Conservation (phyloP, 208 protist genomes). For the Endotrypanum monterogeii region DNA sequence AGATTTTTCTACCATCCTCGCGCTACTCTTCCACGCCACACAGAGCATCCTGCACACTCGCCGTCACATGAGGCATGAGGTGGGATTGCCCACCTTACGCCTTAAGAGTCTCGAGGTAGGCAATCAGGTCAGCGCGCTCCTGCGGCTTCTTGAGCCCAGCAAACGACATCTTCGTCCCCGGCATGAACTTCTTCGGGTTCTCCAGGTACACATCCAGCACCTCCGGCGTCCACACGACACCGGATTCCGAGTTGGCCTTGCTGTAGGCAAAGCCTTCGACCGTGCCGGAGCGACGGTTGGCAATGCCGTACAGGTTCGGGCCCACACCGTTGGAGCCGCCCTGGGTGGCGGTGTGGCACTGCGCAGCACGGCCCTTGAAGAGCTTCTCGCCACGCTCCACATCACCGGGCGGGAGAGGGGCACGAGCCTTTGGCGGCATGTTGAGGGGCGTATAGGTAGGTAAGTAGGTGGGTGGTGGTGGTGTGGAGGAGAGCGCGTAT, state of each 20-base stretch:
- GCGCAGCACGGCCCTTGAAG: constrained; percentile 93
- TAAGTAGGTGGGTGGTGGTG: not conserved
- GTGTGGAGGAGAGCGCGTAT: not conserved
- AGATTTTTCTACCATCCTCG: too few relatives aligned
- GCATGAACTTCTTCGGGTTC: constrained; percentile 98
- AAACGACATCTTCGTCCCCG: constrained; percentile 98
- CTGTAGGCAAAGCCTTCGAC: constrained; percentile 95
- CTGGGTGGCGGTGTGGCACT: constrained; percentile 92
- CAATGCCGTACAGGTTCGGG: constrained; percentile 92
- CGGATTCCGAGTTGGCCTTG: constrained; percentile 93
- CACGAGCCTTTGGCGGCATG: constrained; percentile 75
- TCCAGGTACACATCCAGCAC: constrained; percentile 95
- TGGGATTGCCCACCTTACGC: too few relatives aligned
- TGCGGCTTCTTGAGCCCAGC: constrained; percentile 94
- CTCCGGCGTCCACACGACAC: constrained; percentile 93
- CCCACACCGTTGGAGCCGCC: constrained; percentile 93
- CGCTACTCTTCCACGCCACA: too few relatives aligned
- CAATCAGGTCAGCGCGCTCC: constrained; percentile 95
- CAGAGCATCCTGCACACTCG: too few relatives aligned
- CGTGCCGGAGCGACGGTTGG: constrained; percentile 90
- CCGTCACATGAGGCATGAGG: too few relatives aligned
- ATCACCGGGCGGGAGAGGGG: constrained; percentile 80
- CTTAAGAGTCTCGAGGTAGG: constrained; percentile 90
- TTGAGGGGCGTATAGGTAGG: constrained; percentile 7
- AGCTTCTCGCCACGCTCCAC: constrained; percentile 88